phyloP scores from a whole-genome alignment of 1,284 basidiomycete species.

The Ceratobasidium theobromae region DNA sequence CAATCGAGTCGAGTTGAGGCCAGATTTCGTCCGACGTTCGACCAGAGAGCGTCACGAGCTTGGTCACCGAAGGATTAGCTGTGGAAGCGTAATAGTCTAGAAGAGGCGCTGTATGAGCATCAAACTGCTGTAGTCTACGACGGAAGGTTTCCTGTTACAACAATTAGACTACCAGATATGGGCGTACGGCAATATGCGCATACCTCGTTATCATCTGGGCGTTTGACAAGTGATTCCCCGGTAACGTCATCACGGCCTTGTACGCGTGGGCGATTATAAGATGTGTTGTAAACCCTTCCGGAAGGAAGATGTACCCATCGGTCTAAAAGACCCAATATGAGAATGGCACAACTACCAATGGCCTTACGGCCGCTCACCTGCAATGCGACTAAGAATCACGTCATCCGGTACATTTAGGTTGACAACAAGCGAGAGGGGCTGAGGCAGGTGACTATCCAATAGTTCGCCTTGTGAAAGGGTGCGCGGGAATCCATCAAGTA shows the following conservation, averaged over 20 bases:
- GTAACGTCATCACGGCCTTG: constrained; percentile 89
- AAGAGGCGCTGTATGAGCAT: constrained; percentile 84
- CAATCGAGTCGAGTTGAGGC: constrained; percentile 69
- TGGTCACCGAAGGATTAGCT: constrained; percentile 44
- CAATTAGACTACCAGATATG: constrained; percentile 11
- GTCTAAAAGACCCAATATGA: constrained; percentile 48
- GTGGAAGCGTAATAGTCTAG: constrained; percentile 71
- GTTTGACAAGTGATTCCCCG: constrained; percentile 84
- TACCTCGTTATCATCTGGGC: constrained; percentile 92
- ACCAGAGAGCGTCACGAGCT: constrained; percentile 76
- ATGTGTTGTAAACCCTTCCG: constrained; percentile 91
- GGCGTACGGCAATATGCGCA: constrained; percentile 42
- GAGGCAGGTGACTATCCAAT: constrained; percentile 75
- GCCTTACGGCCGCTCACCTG: constrained; percentile 46
- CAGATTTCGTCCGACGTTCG: constrained; percentile 91
- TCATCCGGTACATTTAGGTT: constrained; percentile 91
- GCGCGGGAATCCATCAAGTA: constrained; percentile 95
- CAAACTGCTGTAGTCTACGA: constrained; percentile 79
- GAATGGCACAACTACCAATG: constrained; percentile 8
- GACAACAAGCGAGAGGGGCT: constrained; percentile 78
- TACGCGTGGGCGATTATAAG: constrained; percentile 86
- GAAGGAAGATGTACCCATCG: constrained; percentile 93
- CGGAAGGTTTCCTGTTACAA: constrained; percentile 72
- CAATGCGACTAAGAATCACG: constrained; percentile 86
- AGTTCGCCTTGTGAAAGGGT: constrained; percentile 87